Conservation (phyloP, 2,329 filamentous ascomycete genomes). For the Mycosphaerella arachidis region DNA sequence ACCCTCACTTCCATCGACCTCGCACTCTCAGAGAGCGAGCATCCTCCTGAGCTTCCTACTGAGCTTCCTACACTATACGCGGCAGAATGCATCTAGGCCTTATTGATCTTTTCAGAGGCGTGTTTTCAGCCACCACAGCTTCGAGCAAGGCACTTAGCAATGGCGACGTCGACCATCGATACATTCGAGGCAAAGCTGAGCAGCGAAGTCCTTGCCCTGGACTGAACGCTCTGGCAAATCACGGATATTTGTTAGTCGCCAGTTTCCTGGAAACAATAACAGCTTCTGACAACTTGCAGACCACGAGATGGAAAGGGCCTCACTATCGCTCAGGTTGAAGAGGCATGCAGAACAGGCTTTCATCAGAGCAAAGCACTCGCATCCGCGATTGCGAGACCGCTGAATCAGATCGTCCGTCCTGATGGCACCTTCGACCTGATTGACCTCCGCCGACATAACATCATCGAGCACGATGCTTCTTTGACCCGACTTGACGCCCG, state of each 20-base stretch:
- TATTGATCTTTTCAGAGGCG: background rate
- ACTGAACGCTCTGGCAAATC: constrained; percentile 32
- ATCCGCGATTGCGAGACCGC: constrained; percentile 24
- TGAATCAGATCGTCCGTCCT: constrained; percentile 19
- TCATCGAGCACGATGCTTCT: constrained; percentile 36
- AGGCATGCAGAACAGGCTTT: constrained; percentile 12
- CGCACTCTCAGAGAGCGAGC: background rate
- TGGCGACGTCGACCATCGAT: background rate
- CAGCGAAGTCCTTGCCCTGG: constrained; percentile 26
- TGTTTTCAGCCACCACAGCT: background rate
- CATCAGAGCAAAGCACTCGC: constrained; percentile 20
- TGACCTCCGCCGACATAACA: constrained; percentile 32
- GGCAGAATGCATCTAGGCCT: background rate
- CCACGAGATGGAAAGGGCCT: constrained; percentile 34
- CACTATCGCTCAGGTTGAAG: constrained; percentile 29
- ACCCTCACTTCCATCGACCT: background rate
- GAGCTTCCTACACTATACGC: too few relatives aligned
- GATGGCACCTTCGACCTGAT: constrained; percentile 34
- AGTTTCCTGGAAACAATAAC: too few relatives aligned
- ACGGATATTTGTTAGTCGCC: constrained; percentile 31
- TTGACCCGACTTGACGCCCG: constrained; percentile 34
- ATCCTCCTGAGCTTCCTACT: too few relatives aligned
- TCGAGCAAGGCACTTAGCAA: background rate
- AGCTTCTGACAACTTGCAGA: constrained; percentile 11
- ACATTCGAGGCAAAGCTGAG: background rate